Percentiles rank a stretch among this genome's conserved stretches.
Evolutionary conservation across 164 flowering plant species (phyloP).

Genomic region (Euptelea pleiosperma): DNA sequence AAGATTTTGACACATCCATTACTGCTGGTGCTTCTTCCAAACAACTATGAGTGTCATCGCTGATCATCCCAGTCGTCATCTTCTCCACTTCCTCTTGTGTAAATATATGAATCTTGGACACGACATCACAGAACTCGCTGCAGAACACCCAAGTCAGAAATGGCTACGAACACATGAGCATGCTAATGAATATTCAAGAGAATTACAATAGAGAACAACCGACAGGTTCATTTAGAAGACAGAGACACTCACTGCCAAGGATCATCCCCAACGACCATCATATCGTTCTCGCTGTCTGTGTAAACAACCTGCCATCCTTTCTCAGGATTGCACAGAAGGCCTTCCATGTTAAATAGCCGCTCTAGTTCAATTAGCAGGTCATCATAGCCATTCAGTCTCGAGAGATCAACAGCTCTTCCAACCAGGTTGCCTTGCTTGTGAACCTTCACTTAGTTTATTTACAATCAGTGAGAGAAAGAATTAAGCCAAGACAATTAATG

Average conservation of each 20-base stretch:
- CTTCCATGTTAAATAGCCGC: conserved; percentile 82
- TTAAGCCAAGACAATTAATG: conserved; percentile 2
- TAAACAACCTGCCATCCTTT: conserved; percentile 85
- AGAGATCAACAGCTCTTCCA: conserved; percentile 87
- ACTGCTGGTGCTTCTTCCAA: conserved; percentile 67
- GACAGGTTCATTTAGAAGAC: not conserved
- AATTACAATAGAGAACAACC: not conserved
- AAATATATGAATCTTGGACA: conserved; percentile 68
- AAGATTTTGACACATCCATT: conserved; percentile 55
- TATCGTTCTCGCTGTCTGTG: conserved; percentile 81
- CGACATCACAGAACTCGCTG: conserved; percentile 81
- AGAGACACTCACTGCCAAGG: conserved; percentile 84
- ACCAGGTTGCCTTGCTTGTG: conserved; percentile 93
- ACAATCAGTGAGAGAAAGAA: conserved; percentile 18
- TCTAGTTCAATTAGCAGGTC: conserved; percentile 74
- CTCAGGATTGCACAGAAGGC: conserved; percentile 58
- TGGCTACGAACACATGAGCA: not conserved
- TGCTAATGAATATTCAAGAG: not conserved
- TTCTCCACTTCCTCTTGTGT: conserved; percentile 83
- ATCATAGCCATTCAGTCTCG: conserved; percentile 57
- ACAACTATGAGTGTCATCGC: conserved; percentile 79
- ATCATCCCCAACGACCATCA: conserved; percentile 90
- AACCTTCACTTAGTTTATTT: conserved; percentile 48
- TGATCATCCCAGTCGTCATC: conserved; percentile 50
- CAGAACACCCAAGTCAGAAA: conserved; percentile 3